These are phyloP conservation scores for Leccinum fallax DNA, from an alignment of 1,284 basidiomycete genomes.

Conservation along the genomic window DNA sequence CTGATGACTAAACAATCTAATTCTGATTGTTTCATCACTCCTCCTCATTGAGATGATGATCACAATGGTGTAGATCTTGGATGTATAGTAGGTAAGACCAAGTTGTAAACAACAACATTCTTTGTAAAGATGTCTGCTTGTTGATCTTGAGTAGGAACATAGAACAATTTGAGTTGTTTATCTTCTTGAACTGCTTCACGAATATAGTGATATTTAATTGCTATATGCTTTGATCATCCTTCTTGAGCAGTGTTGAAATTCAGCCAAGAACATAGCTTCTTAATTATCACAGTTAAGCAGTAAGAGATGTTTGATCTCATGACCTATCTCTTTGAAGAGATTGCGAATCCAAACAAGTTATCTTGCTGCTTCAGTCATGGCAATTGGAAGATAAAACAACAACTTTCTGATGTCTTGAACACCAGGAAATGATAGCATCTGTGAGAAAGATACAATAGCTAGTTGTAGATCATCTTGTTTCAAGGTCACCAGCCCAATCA, in stretches of 20 bases:
- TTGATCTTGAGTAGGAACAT: neutral
- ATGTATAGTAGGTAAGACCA: too few species aligned
- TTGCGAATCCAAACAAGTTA: neutral
- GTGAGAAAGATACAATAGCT: neutral
- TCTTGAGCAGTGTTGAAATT: neutral
- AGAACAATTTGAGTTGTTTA: neutral
- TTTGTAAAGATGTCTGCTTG: neutral
- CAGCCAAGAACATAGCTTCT: neutral
- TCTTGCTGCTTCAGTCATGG: neutral
- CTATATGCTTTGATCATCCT: neutral
- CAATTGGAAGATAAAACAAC: neutral
- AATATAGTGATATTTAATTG: neutral
- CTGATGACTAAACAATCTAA: too few species aligned
- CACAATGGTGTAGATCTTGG: too few species aligned
- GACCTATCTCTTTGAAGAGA: neutral
- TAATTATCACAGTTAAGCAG: neutral
- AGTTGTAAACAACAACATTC: neutral
- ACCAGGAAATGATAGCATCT: neutral
- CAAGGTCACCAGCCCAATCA: neutral
- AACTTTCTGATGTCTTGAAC: neutral
- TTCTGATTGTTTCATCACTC: too few species aligned
- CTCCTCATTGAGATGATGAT: too few species aligned
- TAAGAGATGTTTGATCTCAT: neutral
- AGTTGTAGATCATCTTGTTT: neutral
- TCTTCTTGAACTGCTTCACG: neutral